Percentiles rank a stretch among this genome's conserved stretches.
phyloP scores from a whole-genome alignment of 1,284 basidiomycete genomes.

The Microbotryum saponariae region DNA sequence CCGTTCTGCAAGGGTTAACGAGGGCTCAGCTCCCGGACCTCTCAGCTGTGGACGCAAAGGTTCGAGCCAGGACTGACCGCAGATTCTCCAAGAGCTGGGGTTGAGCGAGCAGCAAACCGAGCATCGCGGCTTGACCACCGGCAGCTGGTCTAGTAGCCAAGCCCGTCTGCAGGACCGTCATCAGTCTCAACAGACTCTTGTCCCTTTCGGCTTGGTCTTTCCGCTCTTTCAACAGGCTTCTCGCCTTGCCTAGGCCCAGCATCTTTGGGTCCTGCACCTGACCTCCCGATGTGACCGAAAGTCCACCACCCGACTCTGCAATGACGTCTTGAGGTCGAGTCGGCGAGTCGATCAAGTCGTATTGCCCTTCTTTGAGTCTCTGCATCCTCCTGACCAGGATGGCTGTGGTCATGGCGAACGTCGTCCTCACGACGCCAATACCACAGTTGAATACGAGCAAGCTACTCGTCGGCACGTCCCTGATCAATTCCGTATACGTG shows the following conservation, averaged over 20 bases:
- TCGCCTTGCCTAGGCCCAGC: constrained; percentile 8
- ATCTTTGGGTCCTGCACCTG: background rate
- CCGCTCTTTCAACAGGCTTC: constrained; percentile 22
- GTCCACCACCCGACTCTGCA: background rate
- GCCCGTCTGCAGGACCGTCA: constrained; percentile 32
- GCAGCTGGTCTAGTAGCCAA: constrained; percentile 5
- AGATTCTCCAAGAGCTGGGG: constrained; percentile 74
- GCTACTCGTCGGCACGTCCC: constrained; percentile 55
- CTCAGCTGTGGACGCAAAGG: background rate
- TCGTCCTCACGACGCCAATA: constrained; percentile 83
- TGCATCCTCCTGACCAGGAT: constrained; percentile 80
- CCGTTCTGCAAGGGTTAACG: constrained; percentile 19
- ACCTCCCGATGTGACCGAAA: background rate
- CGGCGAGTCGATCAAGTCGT: constrained; percentile 41
- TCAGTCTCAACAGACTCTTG: constrained; percentile 33
- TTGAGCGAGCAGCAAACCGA: constrained; percentile 71
- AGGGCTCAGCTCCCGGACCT: background rate
- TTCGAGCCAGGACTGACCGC: constrained; percentile 52
- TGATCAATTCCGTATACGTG: constrained; percentile 48
- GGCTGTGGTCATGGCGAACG: constrained; percentile 91
- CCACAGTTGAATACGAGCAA: constrained; percentile 91
- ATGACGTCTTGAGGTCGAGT: constrained; percentile 4
- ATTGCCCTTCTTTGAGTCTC: constrained; percentile 63
- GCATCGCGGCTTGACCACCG: constrained; percentile 53
- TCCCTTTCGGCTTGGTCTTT: constrained; percentile 31